Evolutionary conservation across 1,139 yeast species (phyloP), one percentile per base, ranked within the genome.

Genomic region (Yamadazyma atlantica): DNA sequence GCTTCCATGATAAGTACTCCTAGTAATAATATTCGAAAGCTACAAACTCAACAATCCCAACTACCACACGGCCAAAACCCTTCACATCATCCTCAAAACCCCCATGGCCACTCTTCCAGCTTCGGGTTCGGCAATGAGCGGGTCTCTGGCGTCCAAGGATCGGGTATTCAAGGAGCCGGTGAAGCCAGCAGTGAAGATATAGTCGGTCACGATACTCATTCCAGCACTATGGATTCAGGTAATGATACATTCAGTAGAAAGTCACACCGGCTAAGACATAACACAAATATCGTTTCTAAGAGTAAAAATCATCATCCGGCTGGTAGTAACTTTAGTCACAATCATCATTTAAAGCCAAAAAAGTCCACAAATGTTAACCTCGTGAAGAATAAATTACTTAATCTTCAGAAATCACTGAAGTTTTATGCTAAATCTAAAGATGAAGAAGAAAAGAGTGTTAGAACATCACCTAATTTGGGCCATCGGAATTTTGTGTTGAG

Each of bases 1-100:
- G 25, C 44, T 11, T 48, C 67, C 4, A 60, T 62, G 46, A 51
- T 63, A 24, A 60, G 66, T 37, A 59, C 67, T 1, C 69, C 69
- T 4, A 61, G 66, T 38, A 60, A 60, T 37, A 54, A 58, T 35
- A 59, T 60, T 30, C 48, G 64, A 34, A 53, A 58, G 33, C 49
- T 48, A 17, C 56, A 54, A 41, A 53, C 48, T 28, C 57, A 53
- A 14, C 12, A 30, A 1, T 55, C 46, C 38, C 53, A 47, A 29
- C 50, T 39, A 37, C 53, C 48, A 32, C 45, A 33, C 40, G 43
- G 29, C 46, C 37, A 34, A 40, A 39, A 35, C 44, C 38, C 38
- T 46, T 35, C 32, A 46, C 42, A 36, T 44, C 27, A 24, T n/a
- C n/a, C n/a, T n/a, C n/a, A n/a, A n/a, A n/a, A n/a, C n/a, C n/a